Base-by-base conservation (phyloP, 176 grass and related monocot genomes). In the Coix lacrymajobi region DNA sequence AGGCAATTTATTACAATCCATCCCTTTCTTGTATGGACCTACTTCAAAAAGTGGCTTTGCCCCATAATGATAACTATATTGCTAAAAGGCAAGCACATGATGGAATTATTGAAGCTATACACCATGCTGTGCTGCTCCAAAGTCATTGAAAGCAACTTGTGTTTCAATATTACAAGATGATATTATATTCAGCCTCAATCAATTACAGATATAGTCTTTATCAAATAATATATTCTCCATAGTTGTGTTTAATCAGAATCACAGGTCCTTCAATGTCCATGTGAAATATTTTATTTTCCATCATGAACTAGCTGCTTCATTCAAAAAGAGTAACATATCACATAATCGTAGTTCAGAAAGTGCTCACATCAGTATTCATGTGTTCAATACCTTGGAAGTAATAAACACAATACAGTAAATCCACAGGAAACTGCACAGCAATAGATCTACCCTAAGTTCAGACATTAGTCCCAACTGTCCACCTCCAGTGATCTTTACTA, bases 261-360 rank as follows among this genome's bases (percentile, higher is more conserved):
- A 54, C 20, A 56, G 44, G 11, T 46, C 44, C 54, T 8, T 28
- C 24, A 66, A 44, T 26, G 20, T 72, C 26, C 71, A 43, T 56
- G 20, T 56, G 20, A 43, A 74, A 57, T 0, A 49, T 24, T 77
- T 63, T 48, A 37, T 64, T 37, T 28, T 11, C 22, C 37, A 33
- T 38, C 39, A 45, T 11, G 22, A 60, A 25, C 57, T 72, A 52
- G 19, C 60, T 37, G 69, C 60, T 88, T 84, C 45, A 73, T 71
- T 39, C 5, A 9, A 71, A 44, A 69, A 29, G 73, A 77, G 52
- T 62, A 68, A 22, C 8, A 33, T 14, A 63, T 30, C 10, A 57
- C 25, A 36, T 33, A 48, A 70, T 16, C 15, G 20, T 45, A 58
- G 44, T 62, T 70, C 39, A 54, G 33, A 0, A 57, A 57, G 32